Conservation (phyloP, 83 land plant species). For the Isoetes engelmannii region DNA sequence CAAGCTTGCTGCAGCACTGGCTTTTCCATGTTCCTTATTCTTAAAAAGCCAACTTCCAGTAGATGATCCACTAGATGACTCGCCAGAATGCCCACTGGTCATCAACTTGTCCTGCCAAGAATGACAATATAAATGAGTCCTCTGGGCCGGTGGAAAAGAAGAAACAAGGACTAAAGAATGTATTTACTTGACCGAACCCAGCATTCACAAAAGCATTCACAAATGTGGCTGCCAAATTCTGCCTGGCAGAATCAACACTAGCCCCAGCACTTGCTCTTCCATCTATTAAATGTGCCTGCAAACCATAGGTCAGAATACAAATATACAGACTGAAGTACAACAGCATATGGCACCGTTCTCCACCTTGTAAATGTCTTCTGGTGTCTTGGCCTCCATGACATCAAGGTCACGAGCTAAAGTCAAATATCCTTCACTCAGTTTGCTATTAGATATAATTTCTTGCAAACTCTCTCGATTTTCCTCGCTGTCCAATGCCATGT, state of each 20-base stretch:
- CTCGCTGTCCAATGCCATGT: conserved; percentile 48
- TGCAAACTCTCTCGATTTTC: conserved; percentile 68
- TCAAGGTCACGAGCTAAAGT: conserved; percentile 95
- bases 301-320: conserved; percentile 1
- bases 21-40: conserved; percentile 95
- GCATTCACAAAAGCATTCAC: conserved; percentile 99
- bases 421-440: conserved; percentile 86
- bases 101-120: conserved; percentile 81
- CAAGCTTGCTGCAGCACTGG: conserved; percentile 96
- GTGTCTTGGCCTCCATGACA: conserved; percentile 97
- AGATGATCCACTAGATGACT: conserved; percentile 47
- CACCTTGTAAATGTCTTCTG: conserved; percentile 97
- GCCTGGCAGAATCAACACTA: conserved; percentile 92
- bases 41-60: conserved; percentile 89
- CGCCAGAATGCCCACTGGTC: conserved; percentile 58
- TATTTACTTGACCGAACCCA: conserved; percentile 85
- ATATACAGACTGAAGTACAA: conserved; percentile 1
- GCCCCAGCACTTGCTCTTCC: conserved; percentile 93
- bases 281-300: conserved; percentile 88
- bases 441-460: conserved; percentile 72
- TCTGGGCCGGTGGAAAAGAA: background rate
- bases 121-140: background rate
- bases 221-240: conserved; percentile 96
- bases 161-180: conserved; percentile 5
- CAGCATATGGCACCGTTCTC: background rate